phyloP scores from a whole-genome alignment of 2,329 filamentous ascomycete species.

The Cladosporium sphaerospermum region DNA sequence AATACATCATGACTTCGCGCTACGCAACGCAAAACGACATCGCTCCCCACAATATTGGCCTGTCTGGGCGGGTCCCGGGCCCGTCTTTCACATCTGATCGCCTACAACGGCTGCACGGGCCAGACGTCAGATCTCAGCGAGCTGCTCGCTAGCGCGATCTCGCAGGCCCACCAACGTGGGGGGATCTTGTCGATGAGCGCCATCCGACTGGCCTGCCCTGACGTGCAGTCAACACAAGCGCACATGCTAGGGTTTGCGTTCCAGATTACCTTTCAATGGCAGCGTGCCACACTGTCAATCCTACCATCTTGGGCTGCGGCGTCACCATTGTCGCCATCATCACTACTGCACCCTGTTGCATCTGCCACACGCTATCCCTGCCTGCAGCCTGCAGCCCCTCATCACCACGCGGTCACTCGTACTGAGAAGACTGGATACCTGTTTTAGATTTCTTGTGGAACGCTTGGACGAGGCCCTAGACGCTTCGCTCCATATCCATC shows the following conservation, averaged over 20 bases:
- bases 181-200: background rate
- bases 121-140: constrained; percentile 5
- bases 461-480: constrained; percentile 7
- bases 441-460: constrained; percentile 8
- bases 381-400: constrained; percentile 1
- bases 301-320: background rate
- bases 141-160: constrained; percentile 10
- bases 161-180: background rate
- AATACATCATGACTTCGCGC: constrained; percentile 11
- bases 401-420: constrained; percentile 9
- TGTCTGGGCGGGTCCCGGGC: background rate
- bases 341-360: background rate
- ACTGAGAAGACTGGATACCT: constrained; percentile 3
- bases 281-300: background rate
- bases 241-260: background rate
- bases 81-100: constrained; percentile 3
- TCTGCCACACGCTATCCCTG: constrained; percentile 2
- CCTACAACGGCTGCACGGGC: constrained; percentile 6
- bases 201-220: constrained; percentile 4
- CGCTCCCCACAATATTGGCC: constrained; percentile 1
- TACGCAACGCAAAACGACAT: constrained; percentile 1
- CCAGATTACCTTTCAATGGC: constrained; percentile 11
- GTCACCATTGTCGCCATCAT: constrained; percentile 1
- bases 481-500: background rate
- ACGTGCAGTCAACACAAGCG: background rate